These are phyloP conservation scores for Chloropicon primus DNA, from an alignment of 139 green algal genomes.

Conservation along the genomic window DNA sequence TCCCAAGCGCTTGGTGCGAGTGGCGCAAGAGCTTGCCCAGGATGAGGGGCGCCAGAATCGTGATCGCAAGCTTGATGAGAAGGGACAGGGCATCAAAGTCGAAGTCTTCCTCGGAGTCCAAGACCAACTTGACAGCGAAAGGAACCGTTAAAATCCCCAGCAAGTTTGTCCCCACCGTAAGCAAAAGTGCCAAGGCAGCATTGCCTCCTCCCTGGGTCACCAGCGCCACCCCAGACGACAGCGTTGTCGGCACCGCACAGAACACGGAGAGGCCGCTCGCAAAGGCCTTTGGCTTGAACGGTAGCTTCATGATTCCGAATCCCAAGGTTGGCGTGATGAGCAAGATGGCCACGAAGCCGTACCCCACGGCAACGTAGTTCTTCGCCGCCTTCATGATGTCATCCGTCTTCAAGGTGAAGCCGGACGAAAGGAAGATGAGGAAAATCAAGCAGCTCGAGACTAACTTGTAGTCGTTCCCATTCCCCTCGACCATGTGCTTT, in stretches of 20 bases:
- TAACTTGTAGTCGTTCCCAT: neutral
- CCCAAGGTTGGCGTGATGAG: slow-evolving; percentile 15
- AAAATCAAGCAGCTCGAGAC: slow-evolving; percentile 3
- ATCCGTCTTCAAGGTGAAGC: slow-evolving; percentile 17
- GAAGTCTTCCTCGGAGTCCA: neutral
- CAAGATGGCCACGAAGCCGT: slow-evolving; percentile 16
- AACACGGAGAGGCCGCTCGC: slow-evolving; percentile 60
- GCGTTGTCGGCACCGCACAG: slow-evolving; percentile 58
- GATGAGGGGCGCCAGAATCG: slow-evolving; percentile 47
- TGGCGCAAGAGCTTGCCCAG: slow-evolving; percentile 35
- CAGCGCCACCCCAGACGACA: slow-evolving; percentile 57
- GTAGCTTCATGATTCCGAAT: slow-evolving; percentile 18
- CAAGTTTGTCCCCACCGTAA: slow-evolving; percentile 65
- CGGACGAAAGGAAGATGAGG: slow-evolving; percentile 21
- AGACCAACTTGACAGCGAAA: neutral
- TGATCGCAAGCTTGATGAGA: slow-evolving; percentile 47
- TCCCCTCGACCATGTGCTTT: neutral
- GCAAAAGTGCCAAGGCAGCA: slow-evolving; percentile 54
- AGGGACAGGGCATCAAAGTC: neutral
- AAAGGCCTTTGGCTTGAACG: slow-evolving; percentile 28
- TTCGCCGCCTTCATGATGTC: slow-evolving; percentile 6
- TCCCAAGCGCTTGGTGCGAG: slow-evolving; percentile 5
- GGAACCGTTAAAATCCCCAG: slow-evolving; percentile 18
- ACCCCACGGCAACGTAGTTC: slow-evolving; percentile 9
- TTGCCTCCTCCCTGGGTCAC: slow-evolving; percentile 47